phyloP scores from a whole-genome alignment of 1,284 basidiomycete species.

The Rhodotorula sp. region DNA sequence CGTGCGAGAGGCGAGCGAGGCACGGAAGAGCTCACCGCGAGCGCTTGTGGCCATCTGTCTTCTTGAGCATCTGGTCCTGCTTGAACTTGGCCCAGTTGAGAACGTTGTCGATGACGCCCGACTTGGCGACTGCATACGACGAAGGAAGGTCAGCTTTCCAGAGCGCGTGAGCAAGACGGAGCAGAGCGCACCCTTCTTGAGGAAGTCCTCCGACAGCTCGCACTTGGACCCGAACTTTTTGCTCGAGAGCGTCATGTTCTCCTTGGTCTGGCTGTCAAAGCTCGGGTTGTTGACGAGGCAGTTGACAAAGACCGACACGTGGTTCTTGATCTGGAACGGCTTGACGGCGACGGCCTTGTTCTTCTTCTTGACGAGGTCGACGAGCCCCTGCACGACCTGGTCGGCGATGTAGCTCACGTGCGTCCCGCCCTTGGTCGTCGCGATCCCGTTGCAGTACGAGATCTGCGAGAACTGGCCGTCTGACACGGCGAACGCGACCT shows the following conservation, averaged over 20 bases:
- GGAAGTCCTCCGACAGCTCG: slow-evolving; percentile 83
- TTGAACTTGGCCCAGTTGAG: slow-evolving; percentile 96
- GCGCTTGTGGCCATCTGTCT: slow-evolving; percentile 92
- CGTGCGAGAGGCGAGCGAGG: background rate
- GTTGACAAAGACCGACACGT: slow-evolving; percentile 99
- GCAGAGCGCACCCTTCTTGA: slow-evolving; percentile 77
- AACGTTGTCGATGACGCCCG: slow-evolving; percentile 87
- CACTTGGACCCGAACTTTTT: slow-evolving; percentile 88
- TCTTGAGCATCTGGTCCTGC: slow-evolving; percentile 93
- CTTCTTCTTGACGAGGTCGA: slow-evolving; percentile 86
- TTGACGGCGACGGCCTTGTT: slow-evolving; percentile 86
- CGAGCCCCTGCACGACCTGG: slow-evolving; percentile 75
- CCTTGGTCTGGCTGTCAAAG: slow-evolving; percentile 99
- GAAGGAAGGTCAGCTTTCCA: background rate
- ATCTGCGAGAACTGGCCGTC: slow-evolving; percentile 85
- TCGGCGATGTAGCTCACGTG: slow-evolving; percentile 87
- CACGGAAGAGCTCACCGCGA: slow-evolving; percentile 61
- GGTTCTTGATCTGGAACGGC: slow-evolving; percentile 89
- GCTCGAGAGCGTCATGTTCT: slow-evolving; percentile 83
- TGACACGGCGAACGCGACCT: slow-evolving; percentile 92
- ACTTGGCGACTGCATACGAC: slow-evolving; percentile 69
- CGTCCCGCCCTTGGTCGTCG: slow-evolving; percentile 94
- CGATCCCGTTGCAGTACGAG: slow-evolving; percentile 97
- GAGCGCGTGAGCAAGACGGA: background rate
- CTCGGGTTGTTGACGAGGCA: slow-evolving; percentile 96